A percentile compares a stretch with the other conserved stretches of the same genome.
Conservation (phyloP, 2,329 filamentous ascomycete species). For the Zymoseptoria passerinii region DNA sequence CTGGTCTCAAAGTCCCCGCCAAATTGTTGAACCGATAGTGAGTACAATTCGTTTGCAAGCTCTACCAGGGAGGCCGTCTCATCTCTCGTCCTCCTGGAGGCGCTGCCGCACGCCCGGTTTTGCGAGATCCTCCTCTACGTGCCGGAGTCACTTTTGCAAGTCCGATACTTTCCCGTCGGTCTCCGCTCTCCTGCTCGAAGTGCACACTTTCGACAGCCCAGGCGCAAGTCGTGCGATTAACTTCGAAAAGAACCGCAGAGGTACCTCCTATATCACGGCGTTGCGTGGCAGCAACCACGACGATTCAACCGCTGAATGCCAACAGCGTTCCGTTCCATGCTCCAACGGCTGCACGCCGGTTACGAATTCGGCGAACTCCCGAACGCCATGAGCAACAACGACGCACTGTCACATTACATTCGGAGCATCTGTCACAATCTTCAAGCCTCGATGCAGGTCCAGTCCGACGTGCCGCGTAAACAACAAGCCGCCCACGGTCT, state of each 20-base stretch:
- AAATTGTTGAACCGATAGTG: not conserved
- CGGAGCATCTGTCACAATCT: not conserved
- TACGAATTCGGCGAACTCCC: not conserved
- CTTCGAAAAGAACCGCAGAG: not conserved
- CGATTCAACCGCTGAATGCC: not conserved
- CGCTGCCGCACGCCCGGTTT: too few relatives aligned
- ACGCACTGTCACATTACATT: not conserved
- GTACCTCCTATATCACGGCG: not conserved
- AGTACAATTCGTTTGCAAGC: not conserved
- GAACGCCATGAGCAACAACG: not conserved
- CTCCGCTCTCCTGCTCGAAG: too few relatives aligned
- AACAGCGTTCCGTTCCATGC: not conserved
- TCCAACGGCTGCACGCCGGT: not conserved
- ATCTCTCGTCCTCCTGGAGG: too few relatives aligned
- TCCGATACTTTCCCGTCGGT: too few relatives aligned
- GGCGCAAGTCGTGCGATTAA: too few relatives aligned
- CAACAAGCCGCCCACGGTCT: not conserved
- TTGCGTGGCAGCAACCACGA: not conserved
- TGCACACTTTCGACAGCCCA: too few relatives aligned
- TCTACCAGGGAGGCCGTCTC: too few relatives aligned
- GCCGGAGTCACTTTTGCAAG: too few relatives aligned
- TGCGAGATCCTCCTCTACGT: too few relatives aligned
- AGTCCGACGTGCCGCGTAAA: not conserved
- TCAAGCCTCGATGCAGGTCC: not conserved
- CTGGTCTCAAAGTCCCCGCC: not conserved